Conservation (phyloP, 2,329 filamentous ascomycete species). For the Hypoxylon sp. region DNA sequence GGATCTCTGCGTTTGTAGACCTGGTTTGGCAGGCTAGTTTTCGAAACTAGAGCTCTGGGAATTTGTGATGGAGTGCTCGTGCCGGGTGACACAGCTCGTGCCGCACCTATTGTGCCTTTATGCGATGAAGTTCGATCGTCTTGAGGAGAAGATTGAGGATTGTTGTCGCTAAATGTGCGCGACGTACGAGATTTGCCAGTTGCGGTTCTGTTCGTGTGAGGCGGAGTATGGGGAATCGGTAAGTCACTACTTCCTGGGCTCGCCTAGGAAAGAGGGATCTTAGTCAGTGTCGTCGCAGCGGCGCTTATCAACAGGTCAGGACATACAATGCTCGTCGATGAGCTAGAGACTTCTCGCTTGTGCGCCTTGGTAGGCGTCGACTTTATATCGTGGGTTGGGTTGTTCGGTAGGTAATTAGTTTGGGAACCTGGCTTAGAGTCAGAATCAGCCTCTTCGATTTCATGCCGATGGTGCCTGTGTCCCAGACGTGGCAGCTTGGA, state of each 20-base stretch:
- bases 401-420: slow-evolving; percentile 37
- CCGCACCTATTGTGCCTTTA: slow-evolving; percentile 30
- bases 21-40: slow-evolving; percentile 27
- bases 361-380: slow-evolving; percentile 20
- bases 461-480: slow-evolving; percentile 27
- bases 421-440: slow-evolving; percentile 38
- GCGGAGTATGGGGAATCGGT: slow-evolving; percentile 29
- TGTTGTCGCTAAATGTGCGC: slow-evolving; percentile 31
- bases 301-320: background rate
- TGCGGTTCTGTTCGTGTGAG: slow-evolving; percentile 18
- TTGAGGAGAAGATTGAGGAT: slow-evolving; percentile 4
- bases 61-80: slow-evolving; percentile 40
- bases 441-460: slow-evolving; percentile 38
- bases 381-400: slow-evolving; percentile 26
- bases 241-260: slow-evolving; percentile 47
- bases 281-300: slow-evolving; percentile 9
- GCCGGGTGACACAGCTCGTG: slow-evolving; percentile 20
- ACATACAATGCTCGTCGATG: slow-evolving; percentile 44
- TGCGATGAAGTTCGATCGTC: slow-evolving; percentile 27
- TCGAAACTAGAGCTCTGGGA: slow-evolving; percentile 21
- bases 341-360: slow-evolving; percentile 25
- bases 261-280: slow-evolving; percentile 33
- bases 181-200: slow-evolving; percentile 21
- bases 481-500: slow-evolving; percentile 45
- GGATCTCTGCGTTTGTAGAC: slow-evolving; percentile 25